Evolutionary conservation across 306 rosid species (phyloP), one percentile per base, ranked within the genome.

Genomic region (Cucurbita maxima): DNA sequence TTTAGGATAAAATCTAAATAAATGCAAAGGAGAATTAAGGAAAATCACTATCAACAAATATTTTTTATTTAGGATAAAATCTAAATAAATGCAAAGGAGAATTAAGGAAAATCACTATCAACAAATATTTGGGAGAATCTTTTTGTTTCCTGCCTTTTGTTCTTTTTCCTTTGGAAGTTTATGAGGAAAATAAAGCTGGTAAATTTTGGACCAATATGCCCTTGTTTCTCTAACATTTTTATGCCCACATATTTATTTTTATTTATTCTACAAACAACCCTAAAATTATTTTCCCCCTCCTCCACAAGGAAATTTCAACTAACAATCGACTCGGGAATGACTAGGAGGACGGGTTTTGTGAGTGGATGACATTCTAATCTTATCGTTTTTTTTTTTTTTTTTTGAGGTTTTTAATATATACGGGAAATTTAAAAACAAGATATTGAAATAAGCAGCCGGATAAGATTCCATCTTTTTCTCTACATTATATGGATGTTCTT

Each of bases 81-180:
- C 22, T 68, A 68, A 68, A 44, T 45, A 48, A 48, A 11, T 48
- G 53, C 15, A 48, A 48, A 47, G 4, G 4, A 45, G 6, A 36
- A 41, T 50, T 68, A 60, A 71, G 77, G 79, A 13, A 47, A 61
- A 79, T 87, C 92, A 52, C 81, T 77, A n/a, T 87, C 90, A 72
- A 74, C 76, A 77, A 77, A 88, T 79, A 85, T 83, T 81, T 79
- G 79, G 60, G 83, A 75, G 88, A 79, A 82, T 87, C 86, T 84
- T 58, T 60, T 70, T 79, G 76, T 73, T 81, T 54, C 75, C 22
- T 59, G 47, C 72, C 25, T 69, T 74, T 84, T 85, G 87, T 83
- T 80, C 76, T 77, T 54, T 78, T 82, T 79, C 84, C 58, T 77
- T 82, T 84, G 86, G 87, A 89, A 79, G 74, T 41, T 80, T 80